These are phyloP conservation scores for Bremia lactucae DNA, from an alignment of 352 stramenopile genomes.

Conservation along the genomic window DNA sequence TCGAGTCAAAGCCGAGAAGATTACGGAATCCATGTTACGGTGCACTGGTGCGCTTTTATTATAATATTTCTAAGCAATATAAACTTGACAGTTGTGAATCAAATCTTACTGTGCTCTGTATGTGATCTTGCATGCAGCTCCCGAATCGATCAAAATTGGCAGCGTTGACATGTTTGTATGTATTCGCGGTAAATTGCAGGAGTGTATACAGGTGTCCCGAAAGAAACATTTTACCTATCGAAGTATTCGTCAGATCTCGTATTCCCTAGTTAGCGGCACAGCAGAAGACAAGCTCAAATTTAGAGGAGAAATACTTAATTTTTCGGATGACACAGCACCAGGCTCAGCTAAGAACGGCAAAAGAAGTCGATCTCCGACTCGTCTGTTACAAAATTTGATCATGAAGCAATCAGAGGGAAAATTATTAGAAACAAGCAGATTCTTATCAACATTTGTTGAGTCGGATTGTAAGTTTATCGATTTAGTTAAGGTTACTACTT, in stretches of 20 bases:
- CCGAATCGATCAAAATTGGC: constrained; percentile 24
- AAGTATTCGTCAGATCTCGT: constrained; percentile 28
- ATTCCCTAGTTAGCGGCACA: constrained; percentile 16
- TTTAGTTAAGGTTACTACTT: neutral
- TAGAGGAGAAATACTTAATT: constrained; percentile 4
- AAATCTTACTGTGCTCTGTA: neutral
- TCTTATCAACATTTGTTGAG: constrained; percentile 57
- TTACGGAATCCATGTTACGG: constrained; percentile 64
- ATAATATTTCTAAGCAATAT: neutral
- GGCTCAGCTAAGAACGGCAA: constrained; percentile 21
- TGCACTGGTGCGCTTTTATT: constrained; percentile 45
- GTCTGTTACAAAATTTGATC: constrained; percentile 5
- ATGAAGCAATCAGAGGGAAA: constrained; percentile 11
- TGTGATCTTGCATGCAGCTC: constrained; percentile 24
- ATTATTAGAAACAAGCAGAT: constrained; percentile 18
- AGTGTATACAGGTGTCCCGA: constrained; percentile 37
- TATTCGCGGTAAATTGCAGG: constrained; percentile 17
- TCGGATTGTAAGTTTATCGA: constrained; percentile 40
- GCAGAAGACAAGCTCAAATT: constrained; percentile 4
- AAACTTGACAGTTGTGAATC: neutral
- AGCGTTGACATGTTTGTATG: constrained; percentile 56
- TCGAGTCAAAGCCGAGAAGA: constrained; percentile 38
- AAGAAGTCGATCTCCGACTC: constrained; percentile 34
- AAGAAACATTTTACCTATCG: constrained; percentile 48
- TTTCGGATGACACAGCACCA: constrained; percentile 6